Conservation (phyloP, 768 basidiomycete species). For the Lyophyllum semitale region DNA sequence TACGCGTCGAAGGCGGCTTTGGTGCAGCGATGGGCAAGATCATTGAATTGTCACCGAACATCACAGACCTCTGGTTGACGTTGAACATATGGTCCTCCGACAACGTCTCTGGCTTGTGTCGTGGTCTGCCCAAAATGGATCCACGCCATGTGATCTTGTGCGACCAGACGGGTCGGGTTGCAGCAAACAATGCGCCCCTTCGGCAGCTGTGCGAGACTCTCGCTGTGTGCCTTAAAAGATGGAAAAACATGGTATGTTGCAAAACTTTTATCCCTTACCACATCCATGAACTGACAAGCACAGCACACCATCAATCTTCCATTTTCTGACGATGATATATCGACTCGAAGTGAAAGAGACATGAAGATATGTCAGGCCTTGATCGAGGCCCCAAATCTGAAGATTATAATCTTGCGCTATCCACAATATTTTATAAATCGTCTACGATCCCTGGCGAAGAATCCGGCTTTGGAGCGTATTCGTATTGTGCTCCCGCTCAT, state of each 20-base stretch:
- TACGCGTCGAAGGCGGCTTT: conserved; percentile 25
- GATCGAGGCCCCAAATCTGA: not conserved
- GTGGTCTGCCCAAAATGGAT: not conserved
- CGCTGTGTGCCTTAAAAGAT: not conserved
- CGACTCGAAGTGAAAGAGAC: not conserved
- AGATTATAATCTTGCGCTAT: not conserved
- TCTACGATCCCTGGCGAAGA: not conserved
- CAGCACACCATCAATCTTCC: not conserved
- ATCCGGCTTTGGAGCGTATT: not conserved
- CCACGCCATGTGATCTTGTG: not conserved
- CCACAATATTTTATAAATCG: not conserved
- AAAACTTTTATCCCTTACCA: not conserved
- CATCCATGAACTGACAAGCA: not conserved
- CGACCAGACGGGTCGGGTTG: not conserved
- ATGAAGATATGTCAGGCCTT: not conserved
- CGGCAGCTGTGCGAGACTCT: not conserved
- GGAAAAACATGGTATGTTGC: not conserved
- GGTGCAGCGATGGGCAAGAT: conserved; percentile 10
- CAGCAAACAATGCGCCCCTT: not conserved
- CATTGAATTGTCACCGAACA: not conserved
- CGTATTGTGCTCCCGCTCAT: not conserved
- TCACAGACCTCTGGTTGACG: not conserved
- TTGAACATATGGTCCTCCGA: not conserved
- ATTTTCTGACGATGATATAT: not conserved
- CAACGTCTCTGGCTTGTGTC: not conserved